Evolutionary conservation across 306 rosid species (phyloP), one percentile per base, ranked within the genome.

Genomic region (Cicer arietinum): DNA sequence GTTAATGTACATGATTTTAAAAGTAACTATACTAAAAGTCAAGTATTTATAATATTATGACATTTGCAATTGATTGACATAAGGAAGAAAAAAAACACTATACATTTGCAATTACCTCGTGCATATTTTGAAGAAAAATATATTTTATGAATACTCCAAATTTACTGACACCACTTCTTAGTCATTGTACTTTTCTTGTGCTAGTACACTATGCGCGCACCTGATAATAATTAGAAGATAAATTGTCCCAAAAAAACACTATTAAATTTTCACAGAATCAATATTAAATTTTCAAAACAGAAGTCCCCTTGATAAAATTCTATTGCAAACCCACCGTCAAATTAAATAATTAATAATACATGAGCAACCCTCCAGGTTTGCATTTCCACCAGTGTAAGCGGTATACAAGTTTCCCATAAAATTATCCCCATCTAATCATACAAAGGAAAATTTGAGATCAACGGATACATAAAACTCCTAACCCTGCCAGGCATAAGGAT

Each of bases 361-460:
- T 69, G 58, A 22, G 47, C 13, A 41, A 61, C 13, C 17, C 5
- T 17, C 44, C n/a, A 39, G 18, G 64, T 48, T 59, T 59, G 53
- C 37, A 11, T 40, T 62, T 48, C 8, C 50, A 14, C 74, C 10
- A 35, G 44, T 16, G 64, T n/a, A 14, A 50, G 53, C 42, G 43
- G 18, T 75, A 30, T 30, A 52, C 12, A 54, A 76, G 65, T 48
- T 14, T 60, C 6, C 58, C 39, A 16, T 16, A 52, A 25, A 63
- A 64, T 44, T 42, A 12, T 76, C 62, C 58, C 40, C 74, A 37
- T 12, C 51, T 61, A 64, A 41, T 25, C 45, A 50, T 9, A 41
- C 42, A 70, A 56, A 39, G 65, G 45, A 25, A 18, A 44, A 48
- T 62, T 70, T 53, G 10, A 59, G 51, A 81, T 59, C 66, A 80